Evolutionary conservation across 257 asterid species (phyloP), one percentile per base, ranked within the genome.

Genomic region (Misopates orontium): DNA sequence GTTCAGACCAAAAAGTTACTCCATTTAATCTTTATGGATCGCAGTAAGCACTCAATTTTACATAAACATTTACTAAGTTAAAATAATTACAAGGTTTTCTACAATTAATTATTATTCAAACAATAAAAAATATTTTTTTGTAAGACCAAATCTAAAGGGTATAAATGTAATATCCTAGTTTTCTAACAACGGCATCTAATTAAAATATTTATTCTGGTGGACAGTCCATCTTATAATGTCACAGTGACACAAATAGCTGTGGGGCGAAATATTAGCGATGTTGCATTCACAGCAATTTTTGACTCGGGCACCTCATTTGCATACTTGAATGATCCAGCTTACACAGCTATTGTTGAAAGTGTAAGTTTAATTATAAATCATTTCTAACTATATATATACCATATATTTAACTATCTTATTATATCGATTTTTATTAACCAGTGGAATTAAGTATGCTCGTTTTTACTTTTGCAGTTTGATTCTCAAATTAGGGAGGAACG

Each of bases 281-380:
- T 86, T 55, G 86, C 82, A 68, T 76, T 83, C 71, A 49, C 84
- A 1, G 96, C 85, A 60, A 74, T 94, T 57, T 86, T 94, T 12
- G 99, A 94, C 84, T 83, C 99, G 5, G 96, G 99, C 62, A 88
- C 96, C 64, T 90, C 99, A 17, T 94, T 90, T 65, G 82, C 99
- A 10, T 90, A 84, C 81, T 64, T 94, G 82, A 85, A 77, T 23
- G 87, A 85, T 55, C 98, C 97, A 5, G 89, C 91, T 62, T 90
- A 83, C 82, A 70, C 90, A 2, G 60, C 70, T 60, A 76, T 93
- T 53, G 71, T 73, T 15, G 74, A 80, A 25, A 67, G 76, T 22
- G 99, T 93, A 84, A 84, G 99, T n/a, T n/a, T n/a, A n/a, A n/a
- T n/a, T n/a, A n/a, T n/a, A n/a, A n/a, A n/a, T 55, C n/a, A n/a